Evolutionary conservation across 225 moss, liverwort and hornwort species (phyloP).

Genomic region (Straminergon stramineum): DNA sequence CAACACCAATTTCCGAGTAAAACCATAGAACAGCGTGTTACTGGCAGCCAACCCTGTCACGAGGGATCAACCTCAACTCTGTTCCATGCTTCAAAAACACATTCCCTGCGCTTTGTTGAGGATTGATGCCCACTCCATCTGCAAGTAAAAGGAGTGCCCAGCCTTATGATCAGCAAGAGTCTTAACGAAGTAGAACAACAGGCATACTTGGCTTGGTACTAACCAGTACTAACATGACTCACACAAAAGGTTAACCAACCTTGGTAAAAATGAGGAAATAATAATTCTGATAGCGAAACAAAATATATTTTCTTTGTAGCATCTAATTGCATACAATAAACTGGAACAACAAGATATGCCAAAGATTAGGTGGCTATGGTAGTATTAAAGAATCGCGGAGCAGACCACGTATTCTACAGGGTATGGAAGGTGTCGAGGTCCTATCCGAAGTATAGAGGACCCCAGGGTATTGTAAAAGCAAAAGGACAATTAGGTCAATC

Average conservation of each 20-base stretch:
- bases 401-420: not conserved
- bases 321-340: not conserved
- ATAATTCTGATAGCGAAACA: not conserved
- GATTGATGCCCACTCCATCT: slow-evolving; percentile 99
- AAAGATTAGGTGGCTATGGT: not conserved
- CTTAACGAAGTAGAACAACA: not conserved
- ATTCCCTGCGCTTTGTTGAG: slow-evolving; percentile 97
- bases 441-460: not conserved
- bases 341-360: not conserved
- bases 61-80: slow-evolving; percentile 89
- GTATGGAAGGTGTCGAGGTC: not conserved
- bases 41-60: slow-evolving; percentile 79
- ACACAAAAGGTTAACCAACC: not conserved
- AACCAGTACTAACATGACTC: not conserved
- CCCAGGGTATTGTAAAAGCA: not conserved
- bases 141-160: slow-evolving; percentile 1
- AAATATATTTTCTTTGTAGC: not conserved
- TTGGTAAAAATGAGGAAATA: not conserved
- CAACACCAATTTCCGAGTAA: not conserved
- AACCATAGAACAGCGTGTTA: not conserved
- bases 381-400: not conserved
- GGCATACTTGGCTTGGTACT: not conserved
- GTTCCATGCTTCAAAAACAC: slow-evolving; percentile 96
- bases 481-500: not conserved
- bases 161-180: not conserved